Conservation (phyloP, 2,329 filamentous ascomycete genomes). For the Gaeumannomyces sp. region DNA sequence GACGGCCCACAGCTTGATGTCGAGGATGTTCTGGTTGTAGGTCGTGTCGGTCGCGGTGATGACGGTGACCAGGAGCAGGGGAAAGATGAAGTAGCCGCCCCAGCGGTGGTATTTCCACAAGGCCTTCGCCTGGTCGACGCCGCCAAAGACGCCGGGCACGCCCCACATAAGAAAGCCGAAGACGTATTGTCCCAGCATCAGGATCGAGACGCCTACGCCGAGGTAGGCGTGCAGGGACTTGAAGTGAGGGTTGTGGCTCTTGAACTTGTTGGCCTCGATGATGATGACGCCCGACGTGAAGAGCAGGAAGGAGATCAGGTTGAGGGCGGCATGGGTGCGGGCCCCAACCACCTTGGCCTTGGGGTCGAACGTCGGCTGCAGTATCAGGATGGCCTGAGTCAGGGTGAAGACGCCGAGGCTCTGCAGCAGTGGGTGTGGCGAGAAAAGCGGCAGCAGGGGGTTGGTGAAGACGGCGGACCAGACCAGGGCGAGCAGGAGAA, state of each 20-base stretch:
- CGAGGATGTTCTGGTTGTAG: conserved; percentile 62
- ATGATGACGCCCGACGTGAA: conserved; percentile 60
- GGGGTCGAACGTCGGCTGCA: conserved; percentile 73
- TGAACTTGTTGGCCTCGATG: conserved; percentile 80
- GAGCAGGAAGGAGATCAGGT: conserved; percentile 55
- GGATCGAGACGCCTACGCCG: conserved; percentile 67
- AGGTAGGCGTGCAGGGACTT: conserved; percentile 75
- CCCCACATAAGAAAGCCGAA: conserved; percentile 83
- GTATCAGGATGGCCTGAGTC: conserved; percentile 71
- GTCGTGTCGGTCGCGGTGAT: conserved; percentile 68
- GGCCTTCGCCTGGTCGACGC: conserved; percentile 70
- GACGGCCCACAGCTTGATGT: conserved; percentile 72
- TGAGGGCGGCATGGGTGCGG: conserved; percentile 62
- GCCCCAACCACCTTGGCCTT: conserved; percentile 62
- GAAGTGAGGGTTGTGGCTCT: conserved; percentile 64
- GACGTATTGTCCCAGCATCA: conserved; percentile 65
- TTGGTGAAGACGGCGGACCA: conserved; percentile 72
- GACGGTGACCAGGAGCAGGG: conserved; percentile 68
- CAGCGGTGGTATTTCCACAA: conserved; percentile 87
- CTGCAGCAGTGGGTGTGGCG: conserved; percentile 73
- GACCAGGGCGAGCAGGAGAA: conserved; percentile 58
- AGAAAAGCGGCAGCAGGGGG: conserved; percentile 67
- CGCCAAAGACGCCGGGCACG: conserved; percentile 66
- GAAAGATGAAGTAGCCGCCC: conserved; percentile 66
- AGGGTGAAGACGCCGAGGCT: conserved; percentile 65